These are phyloP conservation scores for Abrus pulchellus DNA, from an alignment of 306 rosid genomes.

Conservation along the genomic window DNA sequence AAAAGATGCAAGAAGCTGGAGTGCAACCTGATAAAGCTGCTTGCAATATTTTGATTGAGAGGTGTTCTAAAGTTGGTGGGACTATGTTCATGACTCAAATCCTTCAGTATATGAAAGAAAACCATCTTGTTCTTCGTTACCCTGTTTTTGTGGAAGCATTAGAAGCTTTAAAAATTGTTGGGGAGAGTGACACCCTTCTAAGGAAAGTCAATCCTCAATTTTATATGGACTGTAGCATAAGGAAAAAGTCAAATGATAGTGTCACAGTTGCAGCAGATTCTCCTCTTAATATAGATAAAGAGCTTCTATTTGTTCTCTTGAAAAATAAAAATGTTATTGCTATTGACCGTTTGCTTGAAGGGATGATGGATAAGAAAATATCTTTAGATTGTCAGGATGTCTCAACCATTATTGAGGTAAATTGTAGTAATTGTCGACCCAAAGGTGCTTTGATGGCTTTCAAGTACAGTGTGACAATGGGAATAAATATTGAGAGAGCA, in stretches of 20 bases:
- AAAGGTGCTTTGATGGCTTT: conserved; percentile 75
- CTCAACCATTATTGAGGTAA: conserved; percentile 69
- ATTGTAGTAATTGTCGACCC: conserved; percentile 61
- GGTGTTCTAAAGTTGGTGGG: conserved; percentile 69
- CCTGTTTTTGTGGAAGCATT: conserved; percentile 70
- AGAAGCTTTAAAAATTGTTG: conserved; percentile 63
- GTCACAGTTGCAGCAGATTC: conserved; percentile 38
- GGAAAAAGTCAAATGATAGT: conserved; percentile 49
- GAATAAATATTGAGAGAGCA: conserved; percentile 60
- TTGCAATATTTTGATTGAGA: conserved; percentile 82
- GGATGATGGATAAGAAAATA: conserved; percentile 60
- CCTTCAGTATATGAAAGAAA: conserved; percentile 78
- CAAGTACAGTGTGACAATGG: conserved; percentile 60
- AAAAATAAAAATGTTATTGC: conserved; percentile 65
- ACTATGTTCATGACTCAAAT: conserved; percentile 58
- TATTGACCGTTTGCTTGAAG: conserved; percentile 64
- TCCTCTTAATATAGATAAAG: conserved; percentile 52
- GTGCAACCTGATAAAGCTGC: conserved; percentile 87
- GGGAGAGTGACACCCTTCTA: conserved; percentile 68
- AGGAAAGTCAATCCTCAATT: conserved; percentile 81
- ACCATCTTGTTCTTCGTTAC: conserved; percentile 74
- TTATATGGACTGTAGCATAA: conserved; percentile 44
- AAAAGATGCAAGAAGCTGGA: conserved; percentile 81
- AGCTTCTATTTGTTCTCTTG: conserved; percentile 65
- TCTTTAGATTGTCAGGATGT: conserved; percentile 55